Evolutionary conservation across 2,329 filamentous ascomycete genomes (phyloP), one percentile per base, ranked within the genome.

Genomic region (Penicillium thymicola): DNA sequence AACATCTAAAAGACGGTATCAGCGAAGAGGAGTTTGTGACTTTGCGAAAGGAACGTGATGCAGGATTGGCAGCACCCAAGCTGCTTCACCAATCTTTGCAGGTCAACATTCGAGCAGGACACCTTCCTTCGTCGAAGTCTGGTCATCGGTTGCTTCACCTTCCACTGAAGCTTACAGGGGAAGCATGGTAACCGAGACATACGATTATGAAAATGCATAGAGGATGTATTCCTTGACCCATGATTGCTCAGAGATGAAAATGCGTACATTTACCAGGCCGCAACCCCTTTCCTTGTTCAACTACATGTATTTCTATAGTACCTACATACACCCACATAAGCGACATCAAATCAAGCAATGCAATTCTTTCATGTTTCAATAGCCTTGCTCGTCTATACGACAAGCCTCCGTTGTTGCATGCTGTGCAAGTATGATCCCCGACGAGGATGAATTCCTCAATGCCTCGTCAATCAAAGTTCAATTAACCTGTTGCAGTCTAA

Each of bases 11-110:
- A 23, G 73, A 77, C 1, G 74, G 74, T 0, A 70, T 75, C 0
- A 67, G 58, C 0, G 72, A 78, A 58, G 68, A 77, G 0, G 76
- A 80, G 16, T 84, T 81, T 55, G 73, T 82, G 1, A 55, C 68
- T 3, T 63, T 76, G 67, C 72, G 81, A 2, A 65, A 59, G 7
- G 75, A 76, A 46, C 73, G 81, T 0, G 81, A 84, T 60, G 63
- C 63, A 0, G 63, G 51, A 2, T 62, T 84, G 36, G 71, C 70
- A 0, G 78, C 75, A 30, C 81, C 81, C 2, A 72, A 74, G 30
- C 63, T 84, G 54, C 63, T 84, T 5, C 79, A 82, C 61, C 78
- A 78, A 55, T 76, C 80, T 0, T 60, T 84, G 47, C 82, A 84
- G 65, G 62, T 83, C 9, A 84, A 84, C 56, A 79, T 84, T 27